Conservation (phyloP, 108 stramenopile species). For the Fragilaria radians region DNA sequence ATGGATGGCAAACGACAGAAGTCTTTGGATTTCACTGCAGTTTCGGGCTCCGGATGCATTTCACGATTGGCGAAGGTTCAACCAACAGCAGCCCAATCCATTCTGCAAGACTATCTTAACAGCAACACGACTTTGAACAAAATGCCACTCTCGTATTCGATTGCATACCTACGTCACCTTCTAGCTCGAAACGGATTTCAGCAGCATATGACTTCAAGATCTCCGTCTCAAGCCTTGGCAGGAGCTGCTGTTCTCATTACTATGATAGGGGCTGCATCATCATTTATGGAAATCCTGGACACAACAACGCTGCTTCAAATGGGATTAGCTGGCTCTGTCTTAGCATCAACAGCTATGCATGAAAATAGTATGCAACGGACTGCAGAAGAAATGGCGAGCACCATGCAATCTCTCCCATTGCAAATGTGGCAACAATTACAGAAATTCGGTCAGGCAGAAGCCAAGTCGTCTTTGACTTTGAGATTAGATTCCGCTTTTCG, state of each 20-base stretch:
- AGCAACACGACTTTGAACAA: slow-evolving; percentile 48
- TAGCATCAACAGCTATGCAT: neutral
- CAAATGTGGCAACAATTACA: too few relatives aligned
- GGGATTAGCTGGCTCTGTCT: slow-evolving; percentile 51
- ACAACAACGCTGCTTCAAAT: slow-evolving; percentile 50
- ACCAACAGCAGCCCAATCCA: slow-evolving; percentile 21
- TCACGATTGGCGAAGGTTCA: slow-evolving; percentile 50
- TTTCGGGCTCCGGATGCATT: slow-evolving; percentile 39
- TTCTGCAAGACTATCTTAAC: slow-evolving; percentile 52
- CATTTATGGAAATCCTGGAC: slow-evolving; percentile 31
- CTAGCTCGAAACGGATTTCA: slow-evolving; percentile 16
- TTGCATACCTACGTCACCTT: slow-evolving; percentile 52
- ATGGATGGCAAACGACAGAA: too few relatives aligned
- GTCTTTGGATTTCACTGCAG: slow-evolving; percentile 13
- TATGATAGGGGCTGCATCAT: slow-evolving; percentile 43
- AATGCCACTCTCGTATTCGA: slow-evolving; percentile 54
- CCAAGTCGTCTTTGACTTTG: too few relatives aligned
- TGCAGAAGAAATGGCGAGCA: slow-evolving; percentile 1
- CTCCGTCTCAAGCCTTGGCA: slow-evolving; percentile 18
- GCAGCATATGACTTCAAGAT: slow-evolving; percentile 5
- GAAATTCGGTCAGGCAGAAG: too few relatives aligned
- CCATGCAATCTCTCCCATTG: too few relatives aligned
- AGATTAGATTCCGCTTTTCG: too few relatives aligned
- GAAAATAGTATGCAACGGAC: neutral
- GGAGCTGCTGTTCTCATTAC: slow-evolving; percentile 49